phyloP scores from a whole-genome alignment of 306 rosid genomes.

The Vigna reflexopilosa region DNA sequence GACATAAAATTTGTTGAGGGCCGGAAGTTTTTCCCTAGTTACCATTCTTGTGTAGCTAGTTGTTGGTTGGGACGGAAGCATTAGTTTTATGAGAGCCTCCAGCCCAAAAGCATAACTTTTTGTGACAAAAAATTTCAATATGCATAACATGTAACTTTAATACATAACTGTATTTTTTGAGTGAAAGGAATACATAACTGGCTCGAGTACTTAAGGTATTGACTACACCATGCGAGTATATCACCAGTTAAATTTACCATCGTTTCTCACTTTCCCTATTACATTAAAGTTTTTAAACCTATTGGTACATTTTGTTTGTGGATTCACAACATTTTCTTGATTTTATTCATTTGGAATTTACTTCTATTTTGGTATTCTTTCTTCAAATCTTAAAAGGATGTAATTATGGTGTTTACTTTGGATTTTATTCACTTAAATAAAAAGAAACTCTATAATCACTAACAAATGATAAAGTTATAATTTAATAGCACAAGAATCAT shows the following conservation, averaged over 20 bases:
- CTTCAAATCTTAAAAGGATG: neutral
- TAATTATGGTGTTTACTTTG: neutral
- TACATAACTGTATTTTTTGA: neutral
- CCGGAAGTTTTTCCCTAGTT: constrained; percentile 32
- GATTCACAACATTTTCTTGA: neutral
- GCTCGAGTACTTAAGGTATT: neutral
- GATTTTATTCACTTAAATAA: neutral
- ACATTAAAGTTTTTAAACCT: neutral
- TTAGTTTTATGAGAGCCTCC: neutral
- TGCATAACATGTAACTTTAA: neutral
- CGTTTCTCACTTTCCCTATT: neutral
- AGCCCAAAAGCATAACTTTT: neutral
- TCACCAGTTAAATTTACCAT: neutral
- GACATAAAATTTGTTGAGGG: constrained; percentile 31
- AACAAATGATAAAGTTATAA: neutral
- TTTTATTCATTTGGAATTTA: neutral
- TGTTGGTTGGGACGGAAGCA: neutral
- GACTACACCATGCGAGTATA: neutral
- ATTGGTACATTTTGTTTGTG: neutral
- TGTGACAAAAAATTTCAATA: neutral
- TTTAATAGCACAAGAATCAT: neutral
- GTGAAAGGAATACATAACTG: neutral
- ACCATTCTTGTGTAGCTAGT: constrained; percentile 33
- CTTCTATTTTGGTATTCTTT: neutral
- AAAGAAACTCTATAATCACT: neutral